Percentiles rank a stretch among this genome's conserved stretches.
Conservation (phyloP, 1,139 yeast species). For the Nakaseomyces sp. region DNA sequence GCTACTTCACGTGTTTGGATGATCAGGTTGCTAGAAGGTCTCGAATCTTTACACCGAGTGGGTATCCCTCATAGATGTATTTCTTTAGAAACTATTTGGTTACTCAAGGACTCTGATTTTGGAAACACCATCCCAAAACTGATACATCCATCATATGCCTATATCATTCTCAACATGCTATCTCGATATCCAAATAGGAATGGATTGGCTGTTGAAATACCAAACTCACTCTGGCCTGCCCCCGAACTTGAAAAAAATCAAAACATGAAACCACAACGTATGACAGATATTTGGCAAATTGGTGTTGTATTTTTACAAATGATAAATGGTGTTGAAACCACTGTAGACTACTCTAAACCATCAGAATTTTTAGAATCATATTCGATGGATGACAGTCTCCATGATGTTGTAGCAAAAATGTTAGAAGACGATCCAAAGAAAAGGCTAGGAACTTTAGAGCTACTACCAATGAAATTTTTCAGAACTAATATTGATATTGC, state of each 20-base stretch:
- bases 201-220: conserved; percentile 19
- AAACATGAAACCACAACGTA: conserved; percentile 47
- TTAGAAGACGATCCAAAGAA: conserved; percentile 58
- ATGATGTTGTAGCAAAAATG: conserved; percentile 59
- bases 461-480: conserved; percentile 72
- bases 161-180: conserved; percentile 53
- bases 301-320: conserved; percentile 73
- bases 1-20: conserved; percentile 83
- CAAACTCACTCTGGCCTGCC: conserved; percentile 52
- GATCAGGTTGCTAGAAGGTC: conserved; percentile 72
- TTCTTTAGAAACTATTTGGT: conserved; percentile 50
- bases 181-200: conserved; percentile 39
- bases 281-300: conserved; percentile 88
- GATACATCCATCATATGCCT: conserved; percentile 64
- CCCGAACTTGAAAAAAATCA: conserved; percentile 53
- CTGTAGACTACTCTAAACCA: conserved; percentile 50
- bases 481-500: conserved; percentile 51
- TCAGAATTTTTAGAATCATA: conserved; percentile 48
- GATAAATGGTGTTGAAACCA: conserved; percentile 54
- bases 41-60: conserved; percentile 72
- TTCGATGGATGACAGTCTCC: conserved; percentile 44
- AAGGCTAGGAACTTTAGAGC: conserved; percentile 74
- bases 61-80: conserved; percentile 71
- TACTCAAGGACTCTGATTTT: conserved; percentile 42
- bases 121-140: conserved; percentile 55